Percentiles rank a stretch among this genome's conserved stretches.
These are phyloP conservation scores for Lactarius quietus DNA, from an alignment of 768 basidiomycete genomes.

Conservation along the genomic window DNA sequence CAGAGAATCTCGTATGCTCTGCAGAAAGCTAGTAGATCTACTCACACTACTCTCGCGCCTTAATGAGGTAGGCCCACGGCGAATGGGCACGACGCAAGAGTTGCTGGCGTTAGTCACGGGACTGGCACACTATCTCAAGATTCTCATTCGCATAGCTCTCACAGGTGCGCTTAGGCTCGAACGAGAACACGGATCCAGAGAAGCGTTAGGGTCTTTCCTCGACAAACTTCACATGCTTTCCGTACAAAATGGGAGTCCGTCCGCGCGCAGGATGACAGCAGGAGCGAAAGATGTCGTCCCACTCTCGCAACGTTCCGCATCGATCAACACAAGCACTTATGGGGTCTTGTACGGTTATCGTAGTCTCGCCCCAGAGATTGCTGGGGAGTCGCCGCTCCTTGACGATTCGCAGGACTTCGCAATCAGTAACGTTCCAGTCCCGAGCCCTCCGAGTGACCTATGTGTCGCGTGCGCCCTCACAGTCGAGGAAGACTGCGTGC, in stretches of 20 bases:
- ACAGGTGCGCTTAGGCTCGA: slow-evolving; percentile 95
- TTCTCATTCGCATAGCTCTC: slow-evolving; percentile 95
- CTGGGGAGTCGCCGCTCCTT: slow-evolving; percentile 81
- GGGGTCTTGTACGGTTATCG: slow-evolving; percentile 93
- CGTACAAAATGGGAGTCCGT: slow-evolving; percentile 75
- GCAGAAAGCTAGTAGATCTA: slow-evolving; percentile 96
- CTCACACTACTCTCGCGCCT: slow-evolving; percentile 97
- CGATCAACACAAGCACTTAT: slow-evolving; percentile 71
- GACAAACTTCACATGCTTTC: slow-evolving; percentile 91
- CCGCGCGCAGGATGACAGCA: slow-evolving; percentile 70
- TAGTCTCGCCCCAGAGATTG: slow-evolving; percentile 85
- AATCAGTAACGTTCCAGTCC: slow-evolving; percentile 51
- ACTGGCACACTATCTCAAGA: slow-evolving; percentile 97
- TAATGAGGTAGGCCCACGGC: slow-evolving; percentile 83
- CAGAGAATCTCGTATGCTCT: slow-evolving; percentile 96
- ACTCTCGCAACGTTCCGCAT: slow-evolving; percentile 32
- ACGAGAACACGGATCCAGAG: slow-evolving; percentile 75
- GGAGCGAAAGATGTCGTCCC: slow-evolving; percentile 60
- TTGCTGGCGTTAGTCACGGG: slow-evolving; percentile 95
- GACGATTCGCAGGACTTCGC: slow-evolving; percentile 43
- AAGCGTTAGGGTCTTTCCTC: slow-evolving; percentile 85
- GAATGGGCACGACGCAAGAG: slow-evolving; percentile 97
- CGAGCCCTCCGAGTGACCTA: slow-evolving; percentile 79
- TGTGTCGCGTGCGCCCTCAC: slow-evolving; percentile 86
- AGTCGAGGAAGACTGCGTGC: slow-evolving; percentile 95